These are phyloP conservation scores for Aspergillus egyptiacus DNA, from an alignment of 495 filamentous ascomycete genomes.

Conservation along the genomic window DNA sequence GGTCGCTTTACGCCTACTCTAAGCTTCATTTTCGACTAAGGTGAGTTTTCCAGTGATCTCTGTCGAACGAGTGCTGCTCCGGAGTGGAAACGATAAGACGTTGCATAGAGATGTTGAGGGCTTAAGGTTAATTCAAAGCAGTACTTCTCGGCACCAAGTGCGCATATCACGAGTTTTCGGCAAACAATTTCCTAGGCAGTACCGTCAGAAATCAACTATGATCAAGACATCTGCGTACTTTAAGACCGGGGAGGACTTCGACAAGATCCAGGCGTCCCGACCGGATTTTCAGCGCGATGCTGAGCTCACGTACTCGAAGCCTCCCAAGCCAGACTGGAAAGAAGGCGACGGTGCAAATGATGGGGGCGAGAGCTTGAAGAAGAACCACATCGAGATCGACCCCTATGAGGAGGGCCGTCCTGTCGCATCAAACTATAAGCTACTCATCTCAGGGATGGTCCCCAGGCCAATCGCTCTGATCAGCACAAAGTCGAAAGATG, in stretches of 20 bases:
- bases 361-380: slow-evolving; percentile 45
- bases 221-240: slow-evolving; percentile 24
- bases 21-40: neutral
- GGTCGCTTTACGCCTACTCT: neutral
- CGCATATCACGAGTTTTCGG: neutral
- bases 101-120: neutral
- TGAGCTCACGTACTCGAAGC: slow-evolving; percentile 59
- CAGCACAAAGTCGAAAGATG: slow-evolving; percentile 54
- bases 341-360: slow-evolving; percentile 71
- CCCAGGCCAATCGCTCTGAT: slow-evolving; percentile 71
- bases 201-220: slow-evolving; percentile 7
- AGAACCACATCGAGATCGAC: slow-evolving; percentile 72
- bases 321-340: slow-evolving; percentile 69
- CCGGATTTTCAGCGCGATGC: slow-evolving; percentile 53
- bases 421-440: slow-evolving; percentile 76
- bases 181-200: neutral
- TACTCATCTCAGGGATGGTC: slow-evolving; percentile 80
- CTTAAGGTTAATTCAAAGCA: slow-evolving; percentile 5
- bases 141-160: neutral
- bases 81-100: neutral
- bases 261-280: slow-evolving; percentile 64
- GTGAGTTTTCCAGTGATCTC: neutral
- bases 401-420: slow-evolving; percentile 69
- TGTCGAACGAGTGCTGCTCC: neutral
- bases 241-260: slow-evolving; percentile 60